Base-by-base conservation (phyloP, 2,329 filamentous ascomycete species). In the Penicillium decumbens region DNA sequence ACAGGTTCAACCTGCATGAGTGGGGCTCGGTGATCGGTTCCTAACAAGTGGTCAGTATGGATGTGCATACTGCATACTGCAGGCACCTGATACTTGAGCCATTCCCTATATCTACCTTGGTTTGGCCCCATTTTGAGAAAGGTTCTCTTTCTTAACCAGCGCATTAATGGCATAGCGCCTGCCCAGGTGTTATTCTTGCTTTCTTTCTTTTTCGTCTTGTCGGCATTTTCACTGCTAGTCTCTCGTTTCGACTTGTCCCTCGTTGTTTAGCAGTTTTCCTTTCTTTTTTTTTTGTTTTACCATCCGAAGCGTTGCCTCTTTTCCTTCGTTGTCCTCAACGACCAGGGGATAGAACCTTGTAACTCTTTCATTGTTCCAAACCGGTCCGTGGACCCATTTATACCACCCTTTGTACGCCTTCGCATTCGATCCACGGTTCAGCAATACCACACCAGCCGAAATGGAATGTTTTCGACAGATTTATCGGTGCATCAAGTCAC, bases 401-500 rank as follows among this genome's bases (percentile, higher is more conserved):
- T 15, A 7, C n/a, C 12, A 27, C 43, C 29, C 38, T 51, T 43
- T 30, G 57, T 49, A 49, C 49, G 29, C 30, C 33, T 8, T 41
- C 43, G 27, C 35, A 20, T 38, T 30, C 33, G 1, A 32, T n/a
- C 33, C 29, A 10, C 32, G 35, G 13, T 42, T 41, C 32, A 44
- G 7, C 32, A 41, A 45, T 10, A 30, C 7, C 27, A 27, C 38
- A 38, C 12, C 28, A 44, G 18, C n/a, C 29, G 55, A 33, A 15
- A 69, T 70, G 66, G 67, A 65, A 41, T 72, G 69, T 53, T 67
- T 72, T 45, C 62, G 65, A 41, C 65, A 67, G 49, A 59, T 72
- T 24, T 56, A 60, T 41, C 66, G 63, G 43, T 65, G 65, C 50
- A 41, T 71, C 38, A 69, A 64, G 45, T 59, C 63, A 23, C 62